Evolutionary conservation across 2,329 filamentous ascomycete genomes (phyloP).

Genomic region (Colletotrichum spinosum): DNA sequence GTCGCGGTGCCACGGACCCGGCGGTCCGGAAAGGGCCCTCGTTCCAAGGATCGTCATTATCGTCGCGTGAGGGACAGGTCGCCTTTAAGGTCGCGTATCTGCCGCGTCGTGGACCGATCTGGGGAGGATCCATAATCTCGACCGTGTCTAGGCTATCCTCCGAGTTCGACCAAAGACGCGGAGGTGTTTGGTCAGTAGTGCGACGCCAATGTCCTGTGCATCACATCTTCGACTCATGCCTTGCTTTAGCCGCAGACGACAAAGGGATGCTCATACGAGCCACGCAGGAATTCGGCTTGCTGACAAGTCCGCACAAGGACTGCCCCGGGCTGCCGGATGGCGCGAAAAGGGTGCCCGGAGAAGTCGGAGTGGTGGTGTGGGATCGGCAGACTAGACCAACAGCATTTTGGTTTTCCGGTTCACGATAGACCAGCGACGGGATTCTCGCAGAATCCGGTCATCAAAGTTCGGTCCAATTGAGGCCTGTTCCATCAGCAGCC

Average conservation of each 20-base stretch:
- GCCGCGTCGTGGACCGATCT: constrained; percentile 26
- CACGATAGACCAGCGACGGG: constrained; percentile 21
- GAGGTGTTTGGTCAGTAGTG: constrained; percentile 10
- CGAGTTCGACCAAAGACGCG: constrained; percentile 10
- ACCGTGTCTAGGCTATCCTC: constrained; percentile 11
- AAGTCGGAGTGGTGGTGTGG: constrained; percentile 9
- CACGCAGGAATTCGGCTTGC: neutral
- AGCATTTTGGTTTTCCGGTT: constrained; percentile 9
- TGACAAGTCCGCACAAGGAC: constrained; percentile 3
- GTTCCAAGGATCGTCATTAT: constrained; percentile 22
- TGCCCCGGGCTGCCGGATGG: constrained; percentile 9
- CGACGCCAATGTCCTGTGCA: constrained; percentile 1
- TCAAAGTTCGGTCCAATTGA: constrained; percentile 27
- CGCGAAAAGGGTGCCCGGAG: constrained; percentile 4
- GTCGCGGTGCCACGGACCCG: constrained; percentile 29
- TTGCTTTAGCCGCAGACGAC: constrained; percentile 31
- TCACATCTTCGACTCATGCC: constrained; percentile 25
- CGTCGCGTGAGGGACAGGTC: constrained; percentile 27
- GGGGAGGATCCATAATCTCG: constrained; percentile 16
- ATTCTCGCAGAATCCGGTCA: constrained; percentile 27
- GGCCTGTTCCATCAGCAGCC: constrained; percentile 9
- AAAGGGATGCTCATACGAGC: constrained; percentile 1
- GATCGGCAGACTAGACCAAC: constrained; percentile 23
- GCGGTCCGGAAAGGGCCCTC: constrained; percentile 18
- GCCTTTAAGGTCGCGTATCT: constrained; percentile 30